Evolutionary conservation across 257 asterid species (phyloP), one percentile per base, ranked within the genome.

Genomic region (Paulownia fortunei): DNA sequence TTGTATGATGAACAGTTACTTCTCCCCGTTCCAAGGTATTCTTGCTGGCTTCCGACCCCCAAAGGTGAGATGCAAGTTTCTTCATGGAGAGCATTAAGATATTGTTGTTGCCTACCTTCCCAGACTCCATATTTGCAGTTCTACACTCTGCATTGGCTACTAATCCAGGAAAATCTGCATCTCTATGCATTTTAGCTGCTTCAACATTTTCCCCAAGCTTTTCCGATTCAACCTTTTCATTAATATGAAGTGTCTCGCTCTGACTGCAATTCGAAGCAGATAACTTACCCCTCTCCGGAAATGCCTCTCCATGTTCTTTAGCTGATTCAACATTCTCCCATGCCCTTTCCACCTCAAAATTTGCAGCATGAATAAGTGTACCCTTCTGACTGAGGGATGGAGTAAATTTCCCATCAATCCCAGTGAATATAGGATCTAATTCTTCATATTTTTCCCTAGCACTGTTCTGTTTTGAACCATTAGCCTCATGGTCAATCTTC

Each of bases 91-190:
- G 81, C 32, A 76, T 47, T 24, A 76, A 19, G 62, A 66, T 73
- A 72, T 65, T 69, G 23, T 76, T 80, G 61, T 77, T 85, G 44
- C 79, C 86, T 41, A 81, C 85, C 69, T 79, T 80, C 76, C 76
- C 88, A 80, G 84, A 81, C 74, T 79, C 87, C 81, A 82, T 46
- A 30, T 81, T 81, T 24, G 75, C 80, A 82, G 79, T 78, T 73
- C 81, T 79, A 77, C 77, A 66, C 76, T 81, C 85, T 21, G 72
- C 74, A 58, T 69, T 77, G 78, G 82, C 82, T 72, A 63, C 82
- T 70, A 76, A 72, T 52, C 79, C 89, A 77, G 85, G 74, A 74
- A 62, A 66, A 84, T 73, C 63, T 24, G 61, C 82, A 82, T 70
- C 88, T 51, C 78, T 79, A 78, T 60, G 81, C 52, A 55, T 84